Evolutionary conservation across 768 basidiomycete genomes (phyloP).

Genomic region (Ramaria sp.): DNA sequence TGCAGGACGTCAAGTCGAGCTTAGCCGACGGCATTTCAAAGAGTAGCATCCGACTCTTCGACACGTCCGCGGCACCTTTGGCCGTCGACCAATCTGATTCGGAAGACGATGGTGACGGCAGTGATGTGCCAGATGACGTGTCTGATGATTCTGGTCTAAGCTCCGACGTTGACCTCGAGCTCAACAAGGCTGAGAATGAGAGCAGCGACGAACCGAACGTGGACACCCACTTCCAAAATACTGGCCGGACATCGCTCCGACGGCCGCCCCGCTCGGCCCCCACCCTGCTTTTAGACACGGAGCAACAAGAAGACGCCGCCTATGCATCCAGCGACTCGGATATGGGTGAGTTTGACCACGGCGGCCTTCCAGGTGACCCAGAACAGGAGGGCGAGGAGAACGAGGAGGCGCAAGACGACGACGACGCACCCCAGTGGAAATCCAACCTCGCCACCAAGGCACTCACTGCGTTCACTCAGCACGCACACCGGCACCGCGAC

Average conservation of each 20-base stretch:
- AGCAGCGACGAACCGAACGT: conserved; percentile 16
- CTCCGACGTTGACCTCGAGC: conserved; percentile 14
- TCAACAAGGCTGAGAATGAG: conserved; percentile 21
- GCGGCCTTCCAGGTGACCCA: conserved; percentile 20
- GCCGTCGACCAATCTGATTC: conserved; percentile 24
- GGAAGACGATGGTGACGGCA: conserved; percentile 25
- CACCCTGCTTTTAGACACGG: conserved; percentile 26
- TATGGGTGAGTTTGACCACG: conserved; percentile 31
- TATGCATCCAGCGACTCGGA: conserved; percentile 81
- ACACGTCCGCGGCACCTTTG: conserved; percentile 42
- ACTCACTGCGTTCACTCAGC: conserved; percentile 31
- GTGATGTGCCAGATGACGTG: conserved; percentile 22
- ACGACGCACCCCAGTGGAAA: conserved; percentile 67
- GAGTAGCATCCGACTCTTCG: conserved; percentile 77
- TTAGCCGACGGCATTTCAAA: conserved; percentile 75
- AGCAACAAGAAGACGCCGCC: conserved; percentile 35
- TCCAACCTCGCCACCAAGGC: conserved; percentile 44
- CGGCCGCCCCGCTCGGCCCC: conserved; percentile 29
- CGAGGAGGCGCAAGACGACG: conserved; percentile 32
- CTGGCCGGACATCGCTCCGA: conserved; percentile 41
- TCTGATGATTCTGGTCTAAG: conserved; percentile 14
- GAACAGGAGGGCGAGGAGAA: conserved; percentile 42
- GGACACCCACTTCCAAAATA: conserved; percentile 10
- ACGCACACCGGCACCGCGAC: conserved; percentile 41
- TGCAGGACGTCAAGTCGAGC: conserved; percentile 78